phyloP scores from a whole-genome alignment of 176 grass and related monocot species.

The Puccinellia tenuiflora region DNA sequence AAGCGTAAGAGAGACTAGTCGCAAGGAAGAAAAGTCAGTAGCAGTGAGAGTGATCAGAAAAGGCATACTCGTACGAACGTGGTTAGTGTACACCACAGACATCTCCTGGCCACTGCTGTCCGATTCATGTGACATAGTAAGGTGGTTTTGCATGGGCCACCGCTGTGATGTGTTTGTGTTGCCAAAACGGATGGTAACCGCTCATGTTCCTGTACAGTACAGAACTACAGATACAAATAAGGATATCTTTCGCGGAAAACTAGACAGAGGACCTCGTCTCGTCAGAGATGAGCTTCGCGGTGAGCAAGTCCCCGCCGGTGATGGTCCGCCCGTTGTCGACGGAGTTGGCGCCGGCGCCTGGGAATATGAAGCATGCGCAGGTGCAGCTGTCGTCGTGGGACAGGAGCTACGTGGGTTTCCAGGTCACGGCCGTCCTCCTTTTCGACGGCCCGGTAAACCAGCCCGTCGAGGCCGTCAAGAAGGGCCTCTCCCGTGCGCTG shows the following conservation, averaged over 20 bases:
- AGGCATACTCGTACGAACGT: background rate
- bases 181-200: background rate
- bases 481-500: slow-evolving; percentile 16
- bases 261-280: background rate
- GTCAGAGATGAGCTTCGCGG: background rate
- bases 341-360: background rate
- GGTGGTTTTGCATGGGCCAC: background rate
- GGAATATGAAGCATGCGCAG: background rate
- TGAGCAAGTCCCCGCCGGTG: slow-evolving; percentile 9
- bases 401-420: background rate
- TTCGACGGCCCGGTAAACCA: background rate
- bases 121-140: background rate
- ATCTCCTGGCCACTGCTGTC: background rate
- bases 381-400: background rate
- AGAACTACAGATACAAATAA: background rate
- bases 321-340: background rate
- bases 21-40: background rate
- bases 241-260: background rate
- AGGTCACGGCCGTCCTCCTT: slow-evolving; percentile 16
- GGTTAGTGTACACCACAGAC: background rate
- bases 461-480: slow-evolving; percentile 10
- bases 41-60: background rate
- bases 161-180: background rate
- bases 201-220: too few species aligned
- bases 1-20: too few species aligned